Conservation (phyloP, 768 basidiomycete species). For the Lentinula edodes region DNA sequence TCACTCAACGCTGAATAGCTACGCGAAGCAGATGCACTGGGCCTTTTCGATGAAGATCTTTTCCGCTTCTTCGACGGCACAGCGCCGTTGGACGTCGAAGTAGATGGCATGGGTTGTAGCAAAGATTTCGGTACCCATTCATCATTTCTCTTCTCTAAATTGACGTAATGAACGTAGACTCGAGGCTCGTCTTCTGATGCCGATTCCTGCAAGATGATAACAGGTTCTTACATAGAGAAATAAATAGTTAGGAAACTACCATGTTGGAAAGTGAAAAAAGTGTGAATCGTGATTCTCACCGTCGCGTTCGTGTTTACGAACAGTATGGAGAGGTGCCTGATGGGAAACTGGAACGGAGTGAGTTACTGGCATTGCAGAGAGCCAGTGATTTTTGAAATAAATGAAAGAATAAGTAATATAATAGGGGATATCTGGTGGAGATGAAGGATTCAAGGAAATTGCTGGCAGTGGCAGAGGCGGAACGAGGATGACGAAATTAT, state of each 20-base stretch:
- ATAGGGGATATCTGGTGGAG: not conserved
- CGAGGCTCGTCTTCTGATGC: conserved; percentile 30
- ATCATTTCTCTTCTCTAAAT: conserved; percentile 67
- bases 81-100: conserved; percentile 11
- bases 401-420: not conserved
- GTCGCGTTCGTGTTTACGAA: conserved; percentile 3
- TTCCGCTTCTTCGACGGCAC: conserved; percentile 20
- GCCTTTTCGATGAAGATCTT: not conserved
- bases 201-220: conserved; percentile 43
- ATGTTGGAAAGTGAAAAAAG: not conserved
- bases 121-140: conserved; percentile 60
- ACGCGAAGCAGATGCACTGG: not conserved
- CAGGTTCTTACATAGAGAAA: conserved; percentile 31
- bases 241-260: conserved; percentile 7
- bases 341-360: conserved; percentile 18
- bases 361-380: conserved; percentile 23
- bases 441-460: not conserved
- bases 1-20: conserved; percentile 7
- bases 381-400: not conserved
- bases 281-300: not conserved
- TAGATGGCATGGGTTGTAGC: conserved; percentile 21
- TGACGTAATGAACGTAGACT: conserved; percentile 69
- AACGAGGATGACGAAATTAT: not conserved
- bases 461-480: not conserved
- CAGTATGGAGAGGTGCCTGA: not conserved